These are phyloP conservation scores for Penicillium polonicum DNA, from an alignment of 2,329 filamentous ascomycete genomes.

Conservation along the genomic window DNA sequence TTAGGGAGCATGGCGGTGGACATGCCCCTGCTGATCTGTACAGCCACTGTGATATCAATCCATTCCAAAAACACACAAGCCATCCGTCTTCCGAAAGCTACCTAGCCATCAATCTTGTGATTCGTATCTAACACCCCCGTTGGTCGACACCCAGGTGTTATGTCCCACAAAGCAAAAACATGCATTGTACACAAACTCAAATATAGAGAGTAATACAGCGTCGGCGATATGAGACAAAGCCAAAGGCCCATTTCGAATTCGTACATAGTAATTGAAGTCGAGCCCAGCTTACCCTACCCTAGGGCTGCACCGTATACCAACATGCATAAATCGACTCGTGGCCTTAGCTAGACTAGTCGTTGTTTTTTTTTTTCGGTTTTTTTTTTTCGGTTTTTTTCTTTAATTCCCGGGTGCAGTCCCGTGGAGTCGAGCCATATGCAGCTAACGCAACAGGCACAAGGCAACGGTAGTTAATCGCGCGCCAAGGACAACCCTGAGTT, in stretches of 20 bases:
- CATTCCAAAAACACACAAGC: background rate
- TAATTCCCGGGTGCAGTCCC: background rate
- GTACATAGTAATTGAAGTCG: background rate
- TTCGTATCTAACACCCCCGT: background rate
- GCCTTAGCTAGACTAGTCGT: background rate
- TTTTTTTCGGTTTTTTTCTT: background rate
- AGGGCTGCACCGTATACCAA: conserved; percentile 3
- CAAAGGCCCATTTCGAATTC: conserved; percentile 3
- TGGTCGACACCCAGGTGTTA: background rate
- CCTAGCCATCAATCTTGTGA: background rate
- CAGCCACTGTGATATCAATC: background rate
- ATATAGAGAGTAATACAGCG: conserved; percentile 1
- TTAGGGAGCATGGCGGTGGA: background rate
- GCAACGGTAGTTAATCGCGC: background rate
- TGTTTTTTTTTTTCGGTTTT: background rate
- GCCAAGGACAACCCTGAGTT: background rate
- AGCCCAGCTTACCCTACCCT: background rate
- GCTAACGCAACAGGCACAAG: background rate
- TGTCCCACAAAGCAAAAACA: background rate
- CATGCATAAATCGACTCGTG: conserved; percentile 1
- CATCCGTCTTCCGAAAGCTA: background rate
- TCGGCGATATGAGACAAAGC: conserved; percentile 1
- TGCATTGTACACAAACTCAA: conserved; percentile 1
- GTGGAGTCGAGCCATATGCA: background rate
- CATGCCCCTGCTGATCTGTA: conserved; percentile 6